Conservation (phyloP, 2,329 filamentous ascomycete genomes). For the Dactylellina leptospora region DNA sequence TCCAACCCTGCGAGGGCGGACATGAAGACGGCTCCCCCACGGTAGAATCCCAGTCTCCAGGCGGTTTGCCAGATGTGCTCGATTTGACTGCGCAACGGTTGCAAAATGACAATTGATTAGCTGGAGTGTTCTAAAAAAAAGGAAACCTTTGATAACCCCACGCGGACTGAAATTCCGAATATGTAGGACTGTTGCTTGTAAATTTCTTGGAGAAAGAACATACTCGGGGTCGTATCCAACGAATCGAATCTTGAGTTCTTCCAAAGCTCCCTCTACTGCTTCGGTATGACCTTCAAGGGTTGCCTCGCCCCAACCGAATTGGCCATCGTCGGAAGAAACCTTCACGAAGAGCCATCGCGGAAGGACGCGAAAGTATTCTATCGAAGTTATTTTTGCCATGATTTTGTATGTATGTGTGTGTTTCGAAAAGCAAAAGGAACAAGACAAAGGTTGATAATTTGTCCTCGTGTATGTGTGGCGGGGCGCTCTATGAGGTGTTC, state of each 20-base stretch:
- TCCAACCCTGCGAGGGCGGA: constrained; percentile 79
- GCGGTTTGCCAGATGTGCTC: constrained; percentile 81
- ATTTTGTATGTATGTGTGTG: constrained; percentile 13
- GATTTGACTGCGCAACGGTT: constrained; percentile 69
- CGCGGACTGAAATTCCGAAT: not conserved
- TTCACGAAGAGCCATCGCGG: constrained; percentile 74
- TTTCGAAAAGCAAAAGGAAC: constrained; percentile 2
- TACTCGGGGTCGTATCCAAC: constrained; percentile 70
- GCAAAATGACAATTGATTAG: constrained; percentile 7
- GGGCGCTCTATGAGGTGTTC: constrained; percentile 32
- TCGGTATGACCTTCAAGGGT: constrained; percentile 70
- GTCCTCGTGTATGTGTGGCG: constrained; percentile 37
- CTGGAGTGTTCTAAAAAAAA: constrained; percentile 4
- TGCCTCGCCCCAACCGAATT: constrained; percentile 70
- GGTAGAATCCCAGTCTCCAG: constrained; percentile 77
- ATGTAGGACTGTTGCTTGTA: not conserved
- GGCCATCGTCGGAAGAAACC: constrained; percentile 66
- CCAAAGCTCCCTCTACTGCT: constrained; percentile 69
- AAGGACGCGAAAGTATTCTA: constrained; percentile 71
- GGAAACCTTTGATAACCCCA: constrained; percentile 21
- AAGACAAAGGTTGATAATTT: constrained; percentile 25
- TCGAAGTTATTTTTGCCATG: constrained; percentile 68
- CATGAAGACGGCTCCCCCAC: constrained; percentile 82
- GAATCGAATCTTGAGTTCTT: constrained; percentile 67
- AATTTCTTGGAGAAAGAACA: constrained; percentile 45